These are phyloP conservation scores for Avena insularis DNA, from an alignment of 176 grass and related monocot species.

Conservation along the genomic window DNA sequence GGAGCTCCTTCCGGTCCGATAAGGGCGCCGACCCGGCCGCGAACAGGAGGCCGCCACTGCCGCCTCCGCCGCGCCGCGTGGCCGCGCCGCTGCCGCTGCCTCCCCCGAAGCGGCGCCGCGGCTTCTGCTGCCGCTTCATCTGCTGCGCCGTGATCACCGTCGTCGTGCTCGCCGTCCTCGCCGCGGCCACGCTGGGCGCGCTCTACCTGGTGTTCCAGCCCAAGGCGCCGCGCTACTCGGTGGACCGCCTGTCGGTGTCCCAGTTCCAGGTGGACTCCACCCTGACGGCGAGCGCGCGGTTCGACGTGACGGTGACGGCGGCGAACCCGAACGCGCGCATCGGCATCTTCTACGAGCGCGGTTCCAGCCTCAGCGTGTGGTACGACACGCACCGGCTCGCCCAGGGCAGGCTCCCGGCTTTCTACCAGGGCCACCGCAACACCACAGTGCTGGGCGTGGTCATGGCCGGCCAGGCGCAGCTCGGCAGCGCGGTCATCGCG, in stretches of 20 bases:
- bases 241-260: conserved; percentile 64
- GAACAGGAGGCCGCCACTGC: neutral
- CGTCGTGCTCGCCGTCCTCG: conserved; percentile 48
- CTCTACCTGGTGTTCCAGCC: conserved; percentile 74
- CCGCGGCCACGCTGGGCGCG: conserved; percentile 38
- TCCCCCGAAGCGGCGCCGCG: conserved; percentile 33
- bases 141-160: conserved; percentile 44
- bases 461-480: conserved; percentile 60
- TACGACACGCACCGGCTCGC: conserved; percentile 52
- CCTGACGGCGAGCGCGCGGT: conserved; percentile 51
- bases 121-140: conserved; percentile 68
- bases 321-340: conserved; percentile 70
- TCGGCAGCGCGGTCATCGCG: conserved; percentile 47
- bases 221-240: conserved; percentile 81
- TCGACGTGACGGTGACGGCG: conserved; percentile 79
- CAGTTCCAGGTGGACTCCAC: conserved; percentile 53
- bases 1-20: conserved; percentile 53
- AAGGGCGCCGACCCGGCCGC: conserved; percentile 45
- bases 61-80: conserved; percentile 38
- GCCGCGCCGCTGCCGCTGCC: neutral
- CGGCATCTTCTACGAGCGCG: conserved; percentile 69
- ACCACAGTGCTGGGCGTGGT: conserved; percentile 66
- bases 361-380: conserved; percentile 62
- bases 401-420: conserved; percentile 56
- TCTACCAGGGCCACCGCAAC: conserved; percentile 87